Evolutionary conservation across 2,329 filamentous ascomycete genomes (phyloP), one percentile per base, ranked within the genome.

Genomic region (Blastomyces emzantsi): DNA sequence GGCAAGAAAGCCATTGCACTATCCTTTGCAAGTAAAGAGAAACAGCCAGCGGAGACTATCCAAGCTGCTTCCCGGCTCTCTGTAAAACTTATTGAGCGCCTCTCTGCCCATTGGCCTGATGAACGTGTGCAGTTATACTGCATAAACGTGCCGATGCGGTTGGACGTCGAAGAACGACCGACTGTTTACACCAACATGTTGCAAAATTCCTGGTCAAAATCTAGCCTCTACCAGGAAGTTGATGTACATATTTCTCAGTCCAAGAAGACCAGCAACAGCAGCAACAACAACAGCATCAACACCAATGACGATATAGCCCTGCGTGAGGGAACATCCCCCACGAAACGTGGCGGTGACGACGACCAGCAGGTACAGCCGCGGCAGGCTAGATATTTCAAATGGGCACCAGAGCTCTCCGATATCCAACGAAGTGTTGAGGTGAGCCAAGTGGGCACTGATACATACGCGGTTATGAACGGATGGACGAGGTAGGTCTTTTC

Each of bases 391-490:
- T 88, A 93, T 75, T 97, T 96, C 81, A 92, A 92, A 76, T 97
- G 92, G 92, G 85, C 88, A 57, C 91, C 92, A 13, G 84, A 85
- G 67, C 90, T 96, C 73, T 83, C 85, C 36, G 92, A 95, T 75
- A 90, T 97, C 36, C 90, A 92, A 75, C 85, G 89, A 75, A 90
- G 87, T 66, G 88, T 96, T 30, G 86, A 90, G 69, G 83, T 87
- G 66, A 85, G 87, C 54, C 81, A 82, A 61, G 88, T 89, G 9
- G 91, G 90, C 1, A 94, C 90, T 67, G 92, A 97, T 78, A 92
- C 92, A 2, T 95, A 92, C 88, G 89, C 88, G 13, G 90, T 97
- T 39, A 87, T 89, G 73, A 86, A 93, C 73, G 90, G 90, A 13
- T 85, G 86, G 72, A 94, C 92, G 6, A 93, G 89, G 89, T 90